These are phyloP conservation scores for Aureobasidium sp. DNA, from an alignment of 2,329 filamentous ascomycete genomes.

Conservation along the genomic window DNA sequence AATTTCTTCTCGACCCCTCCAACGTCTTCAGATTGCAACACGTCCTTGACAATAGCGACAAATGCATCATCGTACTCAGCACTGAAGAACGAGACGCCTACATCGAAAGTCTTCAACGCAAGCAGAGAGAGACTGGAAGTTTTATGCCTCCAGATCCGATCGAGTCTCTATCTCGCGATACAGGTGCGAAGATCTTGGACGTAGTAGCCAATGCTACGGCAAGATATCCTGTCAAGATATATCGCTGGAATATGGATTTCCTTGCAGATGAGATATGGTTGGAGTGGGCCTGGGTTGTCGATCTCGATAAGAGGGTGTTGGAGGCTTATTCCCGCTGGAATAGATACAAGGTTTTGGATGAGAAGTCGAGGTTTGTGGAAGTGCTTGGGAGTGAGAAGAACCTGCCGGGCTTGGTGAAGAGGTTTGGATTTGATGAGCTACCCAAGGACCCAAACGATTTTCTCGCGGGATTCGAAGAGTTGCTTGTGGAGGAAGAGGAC, in stretches of 20 bases:
- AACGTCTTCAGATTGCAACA: slow-evolving; percentile 23
- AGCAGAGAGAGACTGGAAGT: not conserved
- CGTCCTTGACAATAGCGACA: slow-evolving; percentile 17
- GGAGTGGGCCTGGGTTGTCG: slow-evolving; percentile 26
- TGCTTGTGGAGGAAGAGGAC: not conserved
- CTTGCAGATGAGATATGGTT: slow-evolving; percentile 20
- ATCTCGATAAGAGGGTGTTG: slow-evolving; percentile 20
- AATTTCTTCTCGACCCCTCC: slow-evolving; percentile 20
- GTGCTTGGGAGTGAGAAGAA: not conserved
- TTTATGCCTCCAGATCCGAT: not conserved
- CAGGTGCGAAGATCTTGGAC: not conserved
- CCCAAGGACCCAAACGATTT: not conserved
- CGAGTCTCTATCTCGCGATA: slow-evolving; percentile 9
- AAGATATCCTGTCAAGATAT: not conserved
- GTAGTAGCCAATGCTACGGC: not conserved
- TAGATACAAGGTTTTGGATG: not conserved
- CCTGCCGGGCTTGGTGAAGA: not conserved
- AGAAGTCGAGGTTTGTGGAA: not conserved
- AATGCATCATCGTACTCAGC: not conserved
- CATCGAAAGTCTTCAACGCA: not conserved
- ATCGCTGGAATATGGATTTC: slow-evolving; percentile 20
- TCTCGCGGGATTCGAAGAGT: not conserved
- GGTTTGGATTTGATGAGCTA: not conserved
- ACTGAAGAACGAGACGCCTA: not conserved
- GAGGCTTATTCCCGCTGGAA: slow-evolving; percentile 13